Percentiles rank a stretch among this genome's conserved stretches.
Conservation (phyloP, 1,284 basidiomycete genomes). For the Cerrena zonata region DNA sequence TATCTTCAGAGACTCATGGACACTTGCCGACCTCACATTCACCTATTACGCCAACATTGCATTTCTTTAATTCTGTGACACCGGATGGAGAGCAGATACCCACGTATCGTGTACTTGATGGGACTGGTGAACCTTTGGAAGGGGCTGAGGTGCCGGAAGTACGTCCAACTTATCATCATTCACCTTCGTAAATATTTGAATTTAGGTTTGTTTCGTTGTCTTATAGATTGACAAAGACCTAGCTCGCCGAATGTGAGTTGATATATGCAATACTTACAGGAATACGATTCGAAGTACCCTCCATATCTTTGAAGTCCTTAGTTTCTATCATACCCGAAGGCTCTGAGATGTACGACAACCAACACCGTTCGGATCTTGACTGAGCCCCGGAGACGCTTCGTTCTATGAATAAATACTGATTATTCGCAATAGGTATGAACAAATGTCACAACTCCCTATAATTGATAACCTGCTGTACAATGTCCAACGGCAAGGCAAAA, state of each 20-base stretch:
- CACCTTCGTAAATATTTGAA: neutral
- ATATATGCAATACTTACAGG: no score
- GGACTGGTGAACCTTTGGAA: constrained; percentile 64
- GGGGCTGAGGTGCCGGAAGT: constrained; percentile 73
- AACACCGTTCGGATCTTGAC: neutral
- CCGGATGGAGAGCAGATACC: constrained; percentile 61
- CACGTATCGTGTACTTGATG: constrained; percentile 78
- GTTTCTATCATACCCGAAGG: no score
- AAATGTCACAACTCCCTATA: constrained; percentile 80
- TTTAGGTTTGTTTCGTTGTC: neutral
- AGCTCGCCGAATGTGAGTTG: constrained; percentile 65
- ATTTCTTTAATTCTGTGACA: constrained; percentile 74
- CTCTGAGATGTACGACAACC: no score
- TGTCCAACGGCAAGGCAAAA: constrained; percentile 88
- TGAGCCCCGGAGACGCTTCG: neutral
- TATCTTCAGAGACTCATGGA: constrained; percentile 29
- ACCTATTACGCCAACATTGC: constrained; percentile 58
- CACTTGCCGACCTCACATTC: constrained; percentile 59
- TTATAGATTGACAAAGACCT: constrained; percentile 64
- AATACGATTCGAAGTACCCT: no score
- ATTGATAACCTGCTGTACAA: constrained; percentile 88
- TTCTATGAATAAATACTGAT: constrained; percentile 2
- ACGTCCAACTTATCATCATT: constrained; percentile 12
- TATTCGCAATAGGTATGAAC: constrained; percentile 52
- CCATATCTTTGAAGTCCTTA: no score